Conservation (phyloP, 2,329 filamentous ascomycete species). For the Oidium heveae region DNA sequence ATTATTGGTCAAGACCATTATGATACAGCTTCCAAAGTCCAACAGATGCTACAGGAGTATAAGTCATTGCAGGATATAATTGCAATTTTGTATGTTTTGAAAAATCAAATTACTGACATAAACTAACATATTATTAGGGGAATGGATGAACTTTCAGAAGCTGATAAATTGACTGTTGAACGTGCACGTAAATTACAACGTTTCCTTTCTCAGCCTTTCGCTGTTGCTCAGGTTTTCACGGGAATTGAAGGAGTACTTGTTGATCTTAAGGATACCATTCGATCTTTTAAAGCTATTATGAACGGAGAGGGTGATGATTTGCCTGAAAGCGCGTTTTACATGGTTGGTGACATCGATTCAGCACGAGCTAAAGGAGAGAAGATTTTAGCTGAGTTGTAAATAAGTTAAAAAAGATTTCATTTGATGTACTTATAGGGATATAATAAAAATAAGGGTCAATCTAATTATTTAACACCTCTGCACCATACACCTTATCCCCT, state of each 20-base stretch:
- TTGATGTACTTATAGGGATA: no score
- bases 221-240: conserved; percentile 62
- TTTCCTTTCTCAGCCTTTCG: conserved; percentile 99
- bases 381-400: conserved; percentile 72
- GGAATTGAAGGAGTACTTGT: conserved; percentile 71
- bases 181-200: conserved; percentile 99
- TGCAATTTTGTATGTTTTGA: conserved; percentile 47
- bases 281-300: conserved; percentile 72
- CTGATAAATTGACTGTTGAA: conserved; percentile 98
- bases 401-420: neutral
- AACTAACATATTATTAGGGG: conserved; percentile 19
- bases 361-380: conserved; percentile 96
- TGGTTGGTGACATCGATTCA: conserved; percentile 77
- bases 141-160: conserved; percentile 99
- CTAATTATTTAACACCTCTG: no score
- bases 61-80: conserved; percentile 99
- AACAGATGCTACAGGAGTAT: conserved; percentile 99
- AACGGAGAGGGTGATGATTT: conserved; percentile 86
- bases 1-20: conserved; percentile 97
- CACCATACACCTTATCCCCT: no score
- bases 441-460: no score
- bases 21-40: conserved; percentile 75
- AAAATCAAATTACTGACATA: neutral
- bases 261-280: conserved; percentile 95
- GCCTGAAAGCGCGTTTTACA: conserved; percentile 41